These are phyloP conservation scores for Phytophthora fragariaefolia DNA, from an alignment of 352 stramenopile species.

Conservation along the genomic window DNA sequence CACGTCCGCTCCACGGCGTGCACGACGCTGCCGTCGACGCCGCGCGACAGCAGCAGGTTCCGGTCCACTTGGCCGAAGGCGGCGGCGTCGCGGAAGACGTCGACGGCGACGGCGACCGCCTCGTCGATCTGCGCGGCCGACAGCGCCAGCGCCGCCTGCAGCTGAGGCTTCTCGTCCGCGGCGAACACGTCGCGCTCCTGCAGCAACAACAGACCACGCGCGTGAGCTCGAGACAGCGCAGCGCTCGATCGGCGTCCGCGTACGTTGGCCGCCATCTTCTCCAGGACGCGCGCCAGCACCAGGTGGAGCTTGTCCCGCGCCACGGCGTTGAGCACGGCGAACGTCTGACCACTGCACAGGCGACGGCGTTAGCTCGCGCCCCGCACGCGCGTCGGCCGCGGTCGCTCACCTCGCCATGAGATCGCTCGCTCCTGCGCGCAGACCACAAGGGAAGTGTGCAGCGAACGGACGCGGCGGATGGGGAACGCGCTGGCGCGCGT, in stretches of 20 bases:
- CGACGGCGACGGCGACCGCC: constrained; percentile 34
- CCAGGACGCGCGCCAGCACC: constrained; percentile 62
- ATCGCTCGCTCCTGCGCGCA: too few relatives aligned
- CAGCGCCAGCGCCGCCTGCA: constrained; percentile 56
- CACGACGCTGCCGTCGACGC: constrained; percentile 38
- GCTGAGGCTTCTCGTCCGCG: constrained; percentile 47
- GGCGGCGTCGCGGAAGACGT: constrained; percentile 52
- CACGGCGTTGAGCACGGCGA: constrained; percentile 50
- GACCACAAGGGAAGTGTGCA: background rate
- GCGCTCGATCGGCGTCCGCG: background rate
- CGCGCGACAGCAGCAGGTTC: constrained; percentile 31
- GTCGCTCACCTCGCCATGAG: constrained; percentile 15
- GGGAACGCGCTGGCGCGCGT: constrained; percentile 67
- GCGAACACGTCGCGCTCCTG: constrained; percentile 50
- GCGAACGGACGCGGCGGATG: constrained; percentile 36
- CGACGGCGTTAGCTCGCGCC: background rate
- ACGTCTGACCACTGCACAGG: constrained; percentile 20
- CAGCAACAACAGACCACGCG: background rate
- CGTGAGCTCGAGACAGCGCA: background rate
- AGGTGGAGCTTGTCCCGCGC: constrained; percentile 54
- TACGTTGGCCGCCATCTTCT: constrained; percentile 55
- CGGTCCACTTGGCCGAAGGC: constrained; percentile 48
- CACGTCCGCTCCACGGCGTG: constrained; percentile 56
- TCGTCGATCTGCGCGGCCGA: constrained; percentile 47
- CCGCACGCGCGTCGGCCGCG: background rate